phyloP scores from a whole-genome alignment of 805 yeast species.

The Teunomyces kruisii region DNA sequence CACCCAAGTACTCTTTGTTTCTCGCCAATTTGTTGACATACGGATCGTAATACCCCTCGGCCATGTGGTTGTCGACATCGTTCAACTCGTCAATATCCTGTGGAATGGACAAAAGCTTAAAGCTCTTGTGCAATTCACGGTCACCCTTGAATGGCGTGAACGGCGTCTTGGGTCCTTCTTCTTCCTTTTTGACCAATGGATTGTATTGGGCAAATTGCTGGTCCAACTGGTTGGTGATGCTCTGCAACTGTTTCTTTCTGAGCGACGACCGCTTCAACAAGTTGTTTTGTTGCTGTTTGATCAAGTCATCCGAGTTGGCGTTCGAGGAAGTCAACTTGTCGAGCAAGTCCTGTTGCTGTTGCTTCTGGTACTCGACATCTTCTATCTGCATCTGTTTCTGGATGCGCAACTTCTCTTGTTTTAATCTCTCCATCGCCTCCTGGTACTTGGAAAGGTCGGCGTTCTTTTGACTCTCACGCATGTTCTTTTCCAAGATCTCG shows the following conservation, averaged over 20 bases:
- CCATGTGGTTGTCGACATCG: slow-evolving; percentile 36
- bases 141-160: slow-evolving; percentile 96
- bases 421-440: slow-evolving; percentile 48
- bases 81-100: slow-evolving; percentile 21
- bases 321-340: slow-evolving; percentile 35
- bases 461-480: slow-evolving; percentile 56
- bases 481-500: slow-evolving; percentile 73
- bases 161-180: slow-evolving; percentile 43
- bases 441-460: slow-evolving; percentile 72
- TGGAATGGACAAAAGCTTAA: slow-evolving; percentile 40
- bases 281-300: slow-evolving; percentile 36
- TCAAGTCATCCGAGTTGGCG: slow-evolving; percentile 35
- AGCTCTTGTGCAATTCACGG: slow-evolving; percentile 56
- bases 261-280: slow-evolving; percentile 62
- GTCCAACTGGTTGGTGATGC: slow-evolving; percentile 57
- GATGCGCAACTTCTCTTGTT: slow-evolving; percentile 65
- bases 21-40: slow-evolving; percentile 48
- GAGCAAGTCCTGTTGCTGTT: slow-evolving; percentile 42
- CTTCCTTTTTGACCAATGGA: slow-evolving; percentile 25
- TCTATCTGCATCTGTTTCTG: slow-evolving; percentile 58
- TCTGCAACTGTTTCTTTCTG: slow-evolving; percentile 59
- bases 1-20: slow-evolving; percentile 72
- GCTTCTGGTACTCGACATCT: slow-evolving; percentile 39
- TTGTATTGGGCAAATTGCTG: slow-evolving; percentile 33
- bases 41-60: slow-evolving; percentile 49